These are phyloP conservation scores for Aspergillus sp. DNA, from an alignment of 2,329 filamentous ascomycete species.

Conservation along the genomic window DNA sequence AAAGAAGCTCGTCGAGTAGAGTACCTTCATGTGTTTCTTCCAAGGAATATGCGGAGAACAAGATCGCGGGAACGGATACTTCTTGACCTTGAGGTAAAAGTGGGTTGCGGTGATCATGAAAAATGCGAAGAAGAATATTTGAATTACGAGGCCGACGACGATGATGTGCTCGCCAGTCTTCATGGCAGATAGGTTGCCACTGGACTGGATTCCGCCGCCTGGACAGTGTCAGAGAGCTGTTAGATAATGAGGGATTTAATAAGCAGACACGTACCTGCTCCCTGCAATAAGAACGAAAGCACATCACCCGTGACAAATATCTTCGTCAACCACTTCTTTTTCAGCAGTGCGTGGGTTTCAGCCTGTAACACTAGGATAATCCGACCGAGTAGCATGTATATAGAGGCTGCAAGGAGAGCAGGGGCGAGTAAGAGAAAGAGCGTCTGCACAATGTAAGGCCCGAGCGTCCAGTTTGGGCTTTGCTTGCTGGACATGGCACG, in stretches of 20 bases:
- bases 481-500: neutral
- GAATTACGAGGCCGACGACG: slow-evolving; percentile 58
- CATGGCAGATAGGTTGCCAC: slow-evolving; percentile 9
- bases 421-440: slow-evolving; percentile 7
- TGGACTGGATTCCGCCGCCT: slow-evolving; percentile 24
- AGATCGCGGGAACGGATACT: slow-evolving; percentile 10
- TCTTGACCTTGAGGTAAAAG: slow-evolving; percentile 14
- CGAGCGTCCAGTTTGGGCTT: neutral
- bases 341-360: slow-evolving; percentile 36
- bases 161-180: slow-evolving; percentile 46
- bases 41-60: slow-evolving; percentile 4
- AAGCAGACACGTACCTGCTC: slow-evolving; percentile 21
- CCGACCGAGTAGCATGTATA: slow-evolving; percentile 45
- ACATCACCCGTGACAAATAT: slow-evolving; percentile 40
- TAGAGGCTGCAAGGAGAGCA: slow-evolving; percentile 39
- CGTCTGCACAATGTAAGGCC: neutral
- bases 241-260: neutral
- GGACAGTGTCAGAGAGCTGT: too few species aligned
- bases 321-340: slow-evolving; percentile 40
- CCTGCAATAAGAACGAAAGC: slow-evolving; percentile 36
- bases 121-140: slow-evolving; percentile 60
- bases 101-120: slow-evolving; percentile 46
- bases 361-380: slow-evolving; percentile 37
- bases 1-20: slow-evolving; percentile 19
- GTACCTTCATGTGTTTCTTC: slow-evolving; percentile 14